Conservation (phyloP, 352 stramenopile genomes). For the Phytophthora cactorum region DNA sequence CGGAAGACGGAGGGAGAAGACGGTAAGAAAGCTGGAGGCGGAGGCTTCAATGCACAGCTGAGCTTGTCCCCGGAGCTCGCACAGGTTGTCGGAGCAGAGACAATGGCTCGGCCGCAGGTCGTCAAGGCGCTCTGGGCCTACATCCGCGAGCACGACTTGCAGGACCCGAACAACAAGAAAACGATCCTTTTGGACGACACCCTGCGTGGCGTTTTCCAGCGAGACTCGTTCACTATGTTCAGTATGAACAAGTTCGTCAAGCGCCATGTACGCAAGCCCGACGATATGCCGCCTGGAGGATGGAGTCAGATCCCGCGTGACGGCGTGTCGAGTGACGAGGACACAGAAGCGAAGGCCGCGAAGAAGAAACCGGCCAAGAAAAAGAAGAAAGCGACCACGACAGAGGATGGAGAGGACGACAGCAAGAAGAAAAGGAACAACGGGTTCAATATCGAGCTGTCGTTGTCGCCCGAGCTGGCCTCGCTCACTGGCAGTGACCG, state of each 20-base stretch:
- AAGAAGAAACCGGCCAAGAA: constrained; percentile 70
- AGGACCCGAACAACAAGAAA: constrained; percentile 95
- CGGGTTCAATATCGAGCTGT: constrained; percentile 79
- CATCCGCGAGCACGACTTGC: constrained; percentile 94
- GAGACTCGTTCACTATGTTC: constrained; percentile 90
- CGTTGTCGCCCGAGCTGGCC: constrained; percentile 78
- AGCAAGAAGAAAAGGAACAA: constrained; percentile 64
- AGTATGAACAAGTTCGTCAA: constrained; percentile 91
- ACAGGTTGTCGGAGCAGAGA: constrained; percentile 80
- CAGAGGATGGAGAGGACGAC: constrained; percentile 49
- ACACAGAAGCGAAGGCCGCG: constrained; percentile 56
- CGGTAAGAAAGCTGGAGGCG: constrained; percentile 42
- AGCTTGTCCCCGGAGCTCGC: constrained; percentile 81
- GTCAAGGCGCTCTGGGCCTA: constrained; percentile 98
- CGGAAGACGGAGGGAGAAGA: constrained; percentile 39
- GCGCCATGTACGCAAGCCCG: constrained; percentile 80
- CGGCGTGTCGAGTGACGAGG: constrained; percentile 84
- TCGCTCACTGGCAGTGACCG: constrained; percentile 80
- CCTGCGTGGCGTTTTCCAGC: constrained; percentile 80
- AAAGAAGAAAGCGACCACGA: constrained; percentile 61
- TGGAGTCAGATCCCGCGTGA: constrained; percentile 82
- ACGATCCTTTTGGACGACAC: constrained; percentile 92
- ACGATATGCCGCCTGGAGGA: constrained; percentile 62
- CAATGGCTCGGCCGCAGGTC: constrained; percentile 92
- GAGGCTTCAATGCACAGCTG: constrained; percentile 83